phyloP scores from a whole-genome alignment of 2,329 filamentous ascomycete species.

The Trichoderma sp. region DNA sequence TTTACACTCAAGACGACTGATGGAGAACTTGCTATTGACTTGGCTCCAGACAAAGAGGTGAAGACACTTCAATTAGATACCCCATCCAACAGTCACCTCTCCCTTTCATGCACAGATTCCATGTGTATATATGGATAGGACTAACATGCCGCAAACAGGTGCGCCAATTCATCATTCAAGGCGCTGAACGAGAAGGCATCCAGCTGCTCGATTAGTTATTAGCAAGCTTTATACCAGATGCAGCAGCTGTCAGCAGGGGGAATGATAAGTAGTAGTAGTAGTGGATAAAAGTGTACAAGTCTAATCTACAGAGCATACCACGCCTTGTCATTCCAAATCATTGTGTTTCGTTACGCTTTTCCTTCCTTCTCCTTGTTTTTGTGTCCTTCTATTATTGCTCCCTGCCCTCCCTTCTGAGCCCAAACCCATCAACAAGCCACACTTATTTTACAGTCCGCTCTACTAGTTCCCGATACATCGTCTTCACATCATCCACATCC shows the following conservation, averaged over 20 bases:
- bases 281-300: conserved; percentile 27
- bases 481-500: conserved; percentile 91
- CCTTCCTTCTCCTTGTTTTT: not conserved
- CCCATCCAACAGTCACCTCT: too few relatives aligned
- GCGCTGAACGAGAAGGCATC: conserved; percentile 83
- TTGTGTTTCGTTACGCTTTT: conserved; percentile 1
- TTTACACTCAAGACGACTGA: conserved; percentile 73
- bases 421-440: not conserved
- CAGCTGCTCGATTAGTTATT: conserved; percentile 45
- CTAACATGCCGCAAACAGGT: conserved; percentile 52
- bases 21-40: conserved; percentile 71
- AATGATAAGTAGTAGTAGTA: conserved; percentile 29
- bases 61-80: conserved; percentile 36
- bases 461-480: conserved; percentile 91
- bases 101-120: not conserved
- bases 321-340: conserved; percentile 11
- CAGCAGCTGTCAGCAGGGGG: conserved; percentile 13
- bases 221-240: not conserved
- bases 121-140: not conserved
- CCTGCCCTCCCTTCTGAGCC: not conserved
- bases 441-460: conserved; percentile 74
- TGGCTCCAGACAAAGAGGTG: conserved; percentile 85
- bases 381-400: not conserved
- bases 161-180: conserved; percentile 72
- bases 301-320: conserved; percentile 20